Conservation (phyloP, 129 eudicot genomes). For the Tagetes erecta region DNA sequence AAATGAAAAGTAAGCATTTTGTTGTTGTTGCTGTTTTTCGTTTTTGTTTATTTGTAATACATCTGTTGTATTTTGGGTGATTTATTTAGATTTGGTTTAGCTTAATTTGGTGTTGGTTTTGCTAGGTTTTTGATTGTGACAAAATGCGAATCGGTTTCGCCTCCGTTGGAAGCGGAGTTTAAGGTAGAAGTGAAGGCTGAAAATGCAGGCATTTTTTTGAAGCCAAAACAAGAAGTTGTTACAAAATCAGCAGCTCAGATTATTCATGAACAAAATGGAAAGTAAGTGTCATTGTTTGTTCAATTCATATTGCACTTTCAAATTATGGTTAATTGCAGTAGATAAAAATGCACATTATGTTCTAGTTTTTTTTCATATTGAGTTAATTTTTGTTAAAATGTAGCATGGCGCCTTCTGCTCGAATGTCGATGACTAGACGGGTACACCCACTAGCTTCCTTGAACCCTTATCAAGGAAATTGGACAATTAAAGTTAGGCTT, state of each 20-base stretch:
- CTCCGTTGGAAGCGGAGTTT: constrained; percentile 73
- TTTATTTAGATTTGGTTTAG: background rate
- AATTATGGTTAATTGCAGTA: background rate
- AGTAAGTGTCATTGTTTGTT: constrained; percentile 47
- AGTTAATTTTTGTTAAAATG: background rate
- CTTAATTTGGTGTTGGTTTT: constrained; percentile 22
- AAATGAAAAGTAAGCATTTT: constrained; percentile 59
- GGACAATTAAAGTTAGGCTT: constrained; percentile 88
- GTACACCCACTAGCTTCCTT: constrained; percentile 88
- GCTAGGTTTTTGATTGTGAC: constrained; percentile 74
- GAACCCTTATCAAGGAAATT: constrained; percentile 92
- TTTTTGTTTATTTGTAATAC: no score
- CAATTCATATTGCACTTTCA: no score
- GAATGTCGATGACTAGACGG: constrained; percentile 81
- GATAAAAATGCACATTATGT: background rate
- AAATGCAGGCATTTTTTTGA: constrained; percentile 34
- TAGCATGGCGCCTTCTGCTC: constrained; percentile 84
- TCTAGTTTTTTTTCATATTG: background rate
- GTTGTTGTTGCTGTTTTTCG: no score
- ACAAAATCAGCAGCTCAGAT: constrained; percentile 94
- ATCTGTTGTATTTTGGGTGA: background rate
- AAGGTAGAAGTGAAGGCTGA: constrained; percentile 46
- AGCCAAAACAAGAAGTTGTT: constrained; percentile 62
- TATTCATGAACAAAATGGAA: constrained; percentile 72
- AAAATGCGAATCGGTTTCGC: constrained; percentile 77